Conservation (phyloP, 139 green algal species). For the Tetraselmis striata region DNA sequence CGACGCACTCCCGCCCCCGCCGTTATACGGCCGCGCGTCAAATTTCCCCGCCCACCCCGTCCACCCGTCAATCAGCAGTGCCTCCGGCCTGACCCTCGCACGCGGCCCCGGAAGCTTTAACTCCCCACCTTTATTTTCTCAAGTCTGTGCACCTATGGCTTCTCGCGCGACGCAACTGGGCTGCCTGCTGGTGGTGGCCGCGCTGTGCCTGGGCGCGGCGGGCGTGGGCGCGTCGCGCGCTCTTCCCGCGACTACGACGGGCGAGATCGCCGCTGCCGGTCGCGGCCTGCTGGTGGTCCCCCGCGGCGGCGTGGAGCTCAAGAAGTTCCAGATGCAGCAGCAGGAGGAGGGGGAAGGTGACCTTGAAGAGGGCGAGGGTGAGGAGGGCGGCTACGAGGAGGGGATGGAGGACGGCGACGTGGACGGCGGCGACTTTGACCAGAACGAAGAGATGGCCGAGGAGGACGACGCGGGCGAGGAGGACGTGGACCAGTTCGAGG, state of each 20-base stretch:
- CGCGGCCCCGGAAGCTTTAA: too few species aligned
- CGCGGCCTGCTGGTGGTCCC: not conserved
- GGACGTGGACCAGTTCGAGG: not conserved
- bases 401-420: not conserved
- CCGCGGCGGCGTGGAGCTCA: not conserved
- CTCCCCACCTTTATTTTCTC: too few species aligned
- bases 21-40: too few species aligned
- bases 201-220: not conserved
- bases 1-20: too few species aligned
- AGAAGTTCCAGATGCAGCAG: not conserved
- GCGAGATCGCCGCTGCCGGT: too few species aligned
- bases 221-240: not conserved
- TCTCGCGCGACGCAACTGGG: not conserved
- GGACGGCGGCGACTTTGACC: not conserved
- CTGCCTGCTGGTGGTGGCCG: not conserved
- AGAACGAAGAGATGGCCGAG: not conserved
- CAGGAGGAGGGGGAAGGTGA: not conserved
- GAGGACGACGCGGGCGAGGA: not conserved
- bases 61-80: too few species aligned
- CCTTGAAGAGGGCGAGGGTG: not conserved
- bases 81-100: too few species aligned
- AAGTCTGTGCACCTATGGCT: too few species aligned
- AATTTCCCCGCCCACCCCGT: too few species aligned
- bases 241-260: not conserved
- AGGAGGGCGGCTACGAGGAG: not conserved